Evolutionary conservation across 768 basidiomycete genomes (phyloP).

Genomic region (Termitomyces sp.): DNA sequence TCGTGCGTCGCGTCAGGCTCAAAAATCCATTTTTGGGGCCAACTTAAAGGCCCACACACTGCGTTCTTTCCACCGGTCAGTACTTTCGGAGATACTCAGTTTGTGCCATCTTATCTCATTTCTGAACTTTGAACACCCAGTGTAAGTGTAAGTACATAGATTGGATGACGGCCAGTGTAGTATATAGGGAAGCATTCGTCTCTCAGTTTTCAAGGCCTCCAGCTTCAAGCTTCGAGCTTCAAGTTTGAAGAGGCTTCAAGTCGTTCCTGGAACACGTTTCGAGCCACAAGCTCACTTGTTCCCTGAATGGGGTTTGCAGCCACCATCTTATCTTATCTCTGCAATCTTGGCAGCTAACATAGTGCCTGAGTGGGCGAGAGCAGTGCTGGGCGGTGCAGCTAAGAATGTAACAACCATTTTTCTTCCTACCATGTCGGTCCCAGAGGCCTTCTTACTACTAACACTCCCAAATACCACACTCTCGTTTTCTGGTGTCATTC

Average conservation of each 20-base stretch:
- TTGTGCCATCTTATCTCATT: not conserved
- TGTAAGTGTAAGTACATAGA: too few relatives aligned
- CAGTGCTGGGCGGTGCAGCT: constrained; percentile 8
- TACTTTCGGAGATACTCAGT: not conserved
- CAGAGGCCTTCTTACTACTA: constrained; percentile 54
- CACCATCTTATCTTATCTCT: constrained; percentile 9
- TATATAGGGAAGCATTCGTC: too few relatives aligned
- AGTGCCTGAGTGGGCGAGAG: too few relatives aligned
- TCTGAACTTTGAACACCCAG: not conserved
- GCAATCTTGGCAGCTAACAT: not conserved
- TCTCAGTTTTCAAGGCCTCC: too few relatives aligned
- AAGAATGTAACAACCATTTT: not conserved
- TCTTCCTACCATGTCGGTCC: constrained; percentile 10
- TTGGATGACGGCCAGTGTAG: not conserved
- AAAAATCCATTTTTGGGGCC: not conserved
- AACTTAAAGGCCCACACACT: not conserved
- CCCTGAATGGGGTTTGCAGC: not conserved
- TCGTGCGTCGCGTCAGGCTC: not conserved
- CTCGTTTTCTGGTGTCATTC: constrained; percentile 23
- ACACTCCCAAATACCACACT: constrained; percentile 48
- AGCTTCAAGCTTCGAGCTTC: too few relatives aligned
- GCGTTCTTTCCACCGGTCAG: not conserved
- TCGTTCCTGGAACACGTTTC: too few relatives aligned
- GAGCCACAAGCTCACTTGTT: too few relatives aligned
- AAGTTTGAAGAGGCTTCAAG: not conserved